phyloP scores from a whole-genome alignment of 805 yeast genomes.

The Saitoella complicata region DNA sequence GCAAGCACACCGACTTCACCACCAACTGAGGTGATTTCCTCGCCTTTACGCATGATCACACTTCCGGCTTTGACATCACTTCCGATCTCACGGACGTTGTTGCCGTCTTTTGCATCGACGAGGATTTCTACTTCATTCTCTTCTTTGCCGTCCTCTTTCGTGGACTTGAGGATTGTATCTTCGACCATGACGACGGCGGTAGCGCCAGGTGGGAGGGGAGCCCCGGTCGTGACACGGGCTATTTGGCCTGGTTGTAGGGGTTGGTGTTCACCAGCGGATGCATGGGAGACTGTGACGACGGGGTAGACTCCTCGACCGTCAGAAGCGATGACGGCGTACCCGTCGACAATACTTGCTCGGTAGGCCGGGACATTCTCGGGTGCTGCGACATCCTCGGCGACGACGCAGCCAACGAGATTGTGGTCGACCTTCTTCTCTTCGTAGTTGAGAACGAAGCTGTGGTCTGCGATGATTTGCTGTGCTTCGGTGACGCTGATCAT shows the following conservation, averaged over 20 bases:
- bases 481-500: slow-evolving; percentile 31
- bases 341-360: slow-evolving; percentile 42
- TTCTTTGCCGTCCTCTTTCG: slow-evolving; percentile 26
- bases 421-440: slow-evolving; percentile 19
- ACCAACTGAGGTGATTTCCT: slow-evolving; percentile 26
- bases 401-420: slow-evolving; percentile 24
- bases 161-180: slow-evolving; percentile 27
- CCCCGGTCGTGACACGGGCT: slow-evolving; percentile 39
- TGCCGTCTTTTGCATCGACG: slow-evolving; percentile 28
- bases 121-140: slow-evolving; percentile 27
- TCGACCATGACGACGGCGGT: slow-evolving; percentile 40
- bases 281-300: slow-evolving; percentile 29
- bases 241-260: slow-evolving; percentile 23
- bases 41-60: slow-evolving; percentile 24
- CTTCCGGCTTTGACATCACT: slow-evolving; percentile 30
- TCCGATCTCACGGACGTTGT: slow-evolving; percentile 33
- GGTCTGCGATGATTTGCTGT: slow-evolving; percentile 18
- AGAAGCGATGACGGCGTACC: slow-evolving; percentile 32
- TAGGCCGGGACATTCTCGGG: slow-evolving; percentile 30
- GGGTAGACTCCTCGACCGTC: slow-evolving; percentile 33
- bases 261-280: slow-evolving; percentile 19
- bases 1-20: slow-evolving; percentile 37
- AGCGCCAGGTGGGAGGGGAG: slow-evolving; percentile 39
- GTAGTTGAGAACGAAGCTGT: slow-evolving; percentile 21
- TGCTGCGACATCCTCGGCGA: slow-evolving; percentile 29